These are phyloP conservation scores for Colletotrichum orbiculare DNA, from an alignment of 2,329 filamentous ascomycete species.

Conservation along the genomic window DNA sequence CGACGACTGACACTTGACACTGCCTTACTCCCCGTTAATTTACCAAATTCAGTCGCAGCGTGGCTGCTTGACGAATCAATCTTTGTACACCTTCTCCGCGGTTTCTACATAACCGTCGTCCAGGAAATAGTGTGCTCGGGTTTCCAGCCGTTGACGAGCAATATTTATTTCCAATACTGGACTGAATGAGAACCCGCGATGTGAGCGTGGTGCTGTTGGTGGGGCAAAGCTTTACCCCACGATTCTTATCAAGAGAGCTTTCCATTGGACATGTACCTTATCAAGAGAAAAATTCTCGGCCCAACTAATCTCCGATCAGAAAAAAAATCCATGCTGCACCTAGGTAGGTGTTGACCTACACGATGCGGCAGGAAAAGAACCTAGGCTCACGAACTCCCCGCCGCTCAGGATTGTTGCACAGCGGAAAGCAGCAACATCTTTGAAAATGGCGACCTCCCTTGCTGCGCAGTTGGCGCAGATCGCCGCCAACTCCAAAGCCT, in stretches of 20 bases:
- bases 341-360: constrained; percentile 32
- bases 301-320: constrained; percentile 41
- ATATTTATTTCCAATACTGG: no score
- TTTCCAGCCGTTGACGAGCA: no score
- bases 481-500: constrained; percentile 87
- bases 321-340: constrained; percentile 40
- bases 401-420: constrained; percentile 36
- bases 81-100: no score
- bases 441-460: constrained; percentile 82
- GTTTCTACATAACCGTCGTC: no score
- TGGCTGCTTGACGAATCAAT: no score
- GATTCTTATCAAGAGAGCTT: constrained; percentile 14
- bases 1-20: no score
- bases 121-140: no score
- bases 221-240: constrained; percentile 3
- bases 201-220: neutral
- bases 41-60: no score
- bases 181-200: neutral
- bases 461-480: constrained; percentile 95
- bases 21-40: no score
- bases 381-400: constrained; percentile 27
- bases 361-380: constrained; percentile 10
- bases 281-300: constrained; percentile 36
- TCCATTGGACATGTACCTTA: constrained; percentile 40
- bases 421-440: constrained; percentile 35